These are phyloP conservation scores for Alternaria tenuissima DNA, from an alignment of 2,329 filamentous ascomycete species.

Conservation along the genomic window DNA sequence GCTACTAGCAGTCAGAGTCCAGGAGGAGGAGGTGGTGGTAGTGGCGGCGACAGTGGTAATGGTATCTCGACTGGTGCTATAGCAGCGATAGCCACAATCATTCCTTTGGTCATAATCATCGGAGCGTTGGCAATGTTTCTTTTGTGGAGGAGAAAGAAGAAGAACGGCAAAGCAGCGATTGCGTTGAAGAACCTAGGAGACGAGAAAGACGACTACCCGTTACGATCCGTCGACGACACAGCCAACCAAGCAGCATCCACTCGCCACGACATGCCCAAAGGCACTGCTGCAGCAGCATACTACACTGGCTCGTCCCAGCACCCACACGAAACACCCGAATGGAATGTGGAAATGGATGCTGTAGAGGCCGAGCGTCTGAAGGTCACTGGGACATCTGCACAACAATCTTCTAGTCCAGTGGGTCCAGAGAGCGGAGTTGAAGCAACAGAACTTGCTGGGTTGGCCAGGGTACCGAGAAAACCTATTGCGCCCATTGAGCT, in stretches of 20 bases:
- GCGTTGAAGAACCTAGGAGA: conserved; percentile 6
- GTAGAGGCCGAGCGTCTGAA: conserved; percentile 22
- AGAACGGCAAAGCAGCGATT: conserved; percentile 11
- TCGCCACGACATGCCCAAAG: background rate
- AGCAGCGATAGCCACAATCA: conserved; percentile 88
- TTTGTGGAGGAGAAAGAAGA: conserved; percentile 26
- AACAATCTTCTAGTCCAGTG: background rate
- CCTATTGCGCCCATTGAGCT: conserved; percentile 30
- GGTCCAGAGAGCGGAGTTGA: background rate
- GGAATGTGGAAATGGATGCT: conserved; percentile 35
- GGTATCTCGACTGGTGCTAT: conserved; percentile 69
- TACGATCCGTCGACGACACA: background rate
- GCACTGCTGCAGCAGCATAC: background rate
- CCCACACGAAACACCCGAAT: conserved; percentile 28
- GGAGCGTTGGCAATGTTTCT: conserved; percentile 23
- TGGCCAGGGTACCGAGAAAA: conserved; percentile 27
- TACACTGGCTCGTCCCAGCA: background rate
- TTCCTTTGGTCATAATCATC: conserved; percentile 82
- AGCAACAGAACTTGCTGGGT: conserved; percentile 22
- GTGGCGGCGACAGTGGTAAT: conserved; percentile 44
- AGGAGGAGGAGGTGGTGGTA: conserved; percentile 8
- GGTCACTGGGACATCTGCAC: conserved; percentile 3
- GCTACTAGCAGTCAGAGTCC: background rate
- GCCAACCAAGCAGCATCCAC: background rate
- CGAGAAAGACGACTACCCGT: conserved; percentile 7